Evolutionary conservation across 1,284 basidiomycete genomes (phyloP), one percentile per base, ranked within the genome.

Genomic region (Chiua sp.): DNA sequence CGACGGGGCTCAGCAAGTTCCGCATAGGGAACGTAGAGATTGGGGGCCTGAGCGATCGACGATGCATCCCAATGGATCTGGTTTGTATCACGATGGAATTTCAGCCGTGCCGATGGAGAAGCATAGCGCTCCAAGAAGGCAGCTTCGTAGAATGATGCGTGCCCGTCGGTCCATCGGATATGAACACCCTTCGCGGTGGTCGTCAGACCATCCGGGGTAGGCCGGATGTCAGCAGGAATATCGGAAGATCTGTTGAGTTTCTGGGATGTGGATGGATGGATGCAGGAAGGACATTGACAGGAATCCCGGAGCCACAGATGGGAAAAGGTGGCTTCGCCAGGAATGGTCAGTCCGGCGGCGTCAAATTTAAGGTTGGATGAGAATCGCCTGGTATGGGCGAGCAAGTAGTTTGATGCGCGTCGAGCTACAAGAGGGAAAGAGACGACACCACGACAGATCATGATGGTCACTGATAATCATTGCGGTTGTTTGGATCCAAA

Each of bases 251-350:
- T 78, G 70, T 90, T 88, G 2, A 94, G 80, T 72, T 92, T 93
- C 75, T 96, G 93, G 13, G 77, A 78, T 0, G 90, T 93, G n/a
- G 84, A 82, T 0, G 88, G 85, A 68, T 96, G 89, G 7, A 94
- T 78, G 60, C 88, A 92, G 11, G 77, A 68, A 46, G 68, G 73
- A 42, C 78, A 80, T 57, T 80, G 79, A 58, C 80, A 82, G 2
- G 81, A 76, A 68, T 84, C 79, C 59, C 79, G 79, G 55, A 83
- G 71, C 81, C 80, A 80, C 65, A 79, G 57, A 77, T 84, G 78
- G 1, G 82, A 79, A 55, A 88, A 84, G 50, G 77, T 71, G 61
- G 83, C 79, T 4, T 81, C 77, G 64, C 61, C 53, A 5, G 69
- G 61, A 50, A 73, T 55, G 12, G 47, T 65, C 44, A 74, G 47